Evolutionary conservation across 768 basidiomycete species (phyloP).

Genomic region (Calocybe cyanea): DNA sequence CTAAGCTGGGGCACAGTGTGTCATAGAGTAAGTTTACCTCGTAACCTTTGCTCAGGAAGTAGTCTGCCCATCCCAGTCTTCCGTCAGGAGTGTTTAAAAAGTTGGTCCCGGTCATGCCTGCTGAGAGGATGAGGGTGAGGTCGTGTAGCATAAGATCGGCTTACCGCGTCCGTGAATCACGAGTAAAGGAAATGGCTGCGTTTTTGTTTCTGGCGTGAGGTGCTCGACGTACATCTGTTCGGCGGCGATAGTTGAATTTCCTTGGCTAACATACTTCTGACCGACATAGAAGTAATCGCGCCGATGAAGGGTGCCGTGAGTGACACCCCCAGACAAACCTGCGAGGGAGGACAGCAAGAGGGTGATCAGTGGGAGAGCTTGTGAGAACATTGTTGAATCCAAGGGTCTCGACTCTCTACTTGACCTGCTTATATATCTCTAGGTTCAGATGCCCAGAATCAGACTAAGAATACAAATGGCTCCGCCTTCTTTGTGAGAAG

Average conservation of each 20-base stretch:
- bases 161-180: conserved; percentile 46
- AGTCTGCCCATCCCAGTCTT: conserved; percentile 52
- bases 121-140: no score
- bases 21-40: conserved; percentile 31
- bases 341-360: neutral
- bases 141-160: neutral
- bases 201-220: conserved; percentile 36
- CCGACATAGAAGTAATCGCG: conserved; percentile 49
- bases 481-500: no score
- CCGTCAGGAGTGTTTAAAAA: conserved; percentile 55
- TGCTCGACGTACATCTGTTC: conserved; percentile 54
- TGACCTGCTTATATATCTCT: no score
- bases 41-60: conserved; percentile 45
- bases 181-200: conserved; percentile 37
- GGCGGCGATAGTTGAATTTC: conserved; percentile 32
- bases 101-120: conserved; percentile 50
- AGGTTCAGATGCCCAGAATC: no score
- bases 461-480: no score
- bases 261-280: conserved; percentile 31
- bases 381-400: neutral
- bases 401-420: no score
- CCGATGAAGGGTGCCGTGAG: conserved; percentile 34
- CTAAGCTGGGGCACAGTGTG: no score
- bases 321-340: neutral
- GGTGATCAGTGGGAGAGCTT: conserved; percentile 1